Evolutionary conservation across 495 filamentous ascomycete species (phyloP), one percentile per base, ranked within the genome.

Genomic region (Umbilicaria muhlenbergii): DNA sequence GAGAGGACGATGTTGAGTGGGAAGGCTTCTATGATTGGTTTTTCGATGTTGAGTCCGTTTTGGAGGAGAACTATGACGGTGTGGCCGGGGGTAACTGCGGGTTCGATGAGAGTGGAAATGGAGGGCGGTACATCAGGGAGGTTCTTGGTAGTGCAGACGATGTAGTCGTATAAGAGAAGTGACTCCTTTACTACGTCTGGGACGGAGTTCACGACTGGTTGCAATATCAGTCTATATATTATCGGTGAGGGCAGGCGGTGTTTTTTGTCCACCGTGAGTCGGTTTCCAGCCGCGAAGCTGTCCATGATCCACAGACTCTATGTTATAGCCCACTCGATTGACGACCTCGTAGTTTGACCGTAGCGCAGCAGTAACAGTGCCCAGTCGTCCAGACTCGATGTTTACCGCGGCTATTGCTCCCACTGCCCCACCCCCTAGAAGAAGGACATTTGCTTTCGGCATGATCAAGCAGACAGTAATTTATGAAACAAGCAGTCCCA

Each of bases 11-110:
- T 55, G 42, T 72, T 80, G 0, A 45, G 14, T 0, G 75, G 74
- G 49, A 74, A 79, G 0, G 55, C 53, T 2, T 47, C 41, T 31
- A 70, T 46, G 12, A 79, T 47, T 0, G 74, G 77, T 3, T 61
- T 62, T 49, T 80, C 76, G 49, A 81, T 78, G 48, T 74, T 73
- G 11, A 81, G 59, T 2, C 76, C 77, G 47, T 80, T 81, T 52
- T 81, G 77, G 1, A 81, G 62, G 0, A n/a, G n/a, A n/a, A 75
- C 59, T 35, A 80, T 70, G 4, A 59, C 57, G 1, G 75, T 71
- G 31, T 68, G 53, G 2, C 62, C 54, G 0, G 62, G 57, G 0
- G 66, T 68, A 5, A 71, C 54, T n/a, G 74, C 69, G 8, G 78
- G 66, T 2, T 50, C 48, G 16, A 77, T 66, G 21, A 82, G 58